These are phyloP conservation scores for Globisporangium viniferum DNA, from an alignment of 352 stramenopile species.

Conservation along the genomic window DNA sequence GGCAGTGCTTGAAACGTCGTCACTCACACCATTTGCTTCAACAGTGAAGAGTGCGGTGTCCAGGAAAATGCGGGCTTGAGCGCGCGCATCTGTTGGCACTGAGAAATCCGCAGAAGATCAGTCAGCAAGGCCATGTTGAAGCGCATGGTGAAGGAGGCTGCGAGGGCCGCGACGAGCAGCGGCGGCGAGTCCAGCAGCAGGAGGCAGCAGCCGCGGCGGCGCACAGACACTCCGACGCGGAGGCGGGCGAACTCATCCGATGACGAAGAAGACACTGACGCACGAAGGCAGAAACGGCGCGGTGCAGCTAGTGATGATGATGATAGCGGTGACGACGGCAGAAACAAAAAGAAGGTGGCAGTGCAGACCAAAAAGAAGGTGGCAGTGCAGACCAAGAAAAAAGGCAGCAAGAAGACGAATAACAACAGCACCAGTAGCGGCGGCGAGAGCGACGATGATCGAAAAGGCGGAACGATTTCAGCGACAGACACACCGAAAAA, in stretches of 20 bases:
- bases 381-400: neutral
- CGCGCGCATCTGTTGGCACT: neutral
- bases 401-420: constrained; percentile 12
- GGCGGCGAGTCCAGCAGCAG: constrained; percentile 4
- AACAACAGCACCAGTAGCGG: neutral
- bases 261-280: neutral
- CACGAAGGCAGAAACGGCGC: neutral
- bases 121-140: constrained; percentile 22
- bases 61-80: neutral
- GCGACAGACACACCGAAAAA: constrained; percentile 11
- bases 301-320: neutral
- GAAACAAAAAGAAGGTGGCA: constrained; percentile 9
- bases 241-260: constrained; percentile 1
- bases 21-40: constrained; percentile 3
- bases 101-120: neutral
- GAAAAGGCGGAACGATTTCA: constrained; percentile 1
- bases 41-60: neutral
- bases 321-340: constrained; percentile 9
- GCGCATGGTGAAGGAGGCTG: constrained; percentile 27
- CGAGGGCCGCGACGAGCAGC: constrained; percentile 11
- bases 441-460: neutral
- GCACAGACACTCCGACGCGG: constrained; percentile 4
- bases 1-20: constrained; percentile 12
- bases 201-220: neutral
- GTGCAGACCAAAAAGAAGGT: neutral